These are phyloP conservation scores for Diospyros kaki DNA, from an alignment of 148 eudicot genomes.

Conservation along the genomic window DNA sequence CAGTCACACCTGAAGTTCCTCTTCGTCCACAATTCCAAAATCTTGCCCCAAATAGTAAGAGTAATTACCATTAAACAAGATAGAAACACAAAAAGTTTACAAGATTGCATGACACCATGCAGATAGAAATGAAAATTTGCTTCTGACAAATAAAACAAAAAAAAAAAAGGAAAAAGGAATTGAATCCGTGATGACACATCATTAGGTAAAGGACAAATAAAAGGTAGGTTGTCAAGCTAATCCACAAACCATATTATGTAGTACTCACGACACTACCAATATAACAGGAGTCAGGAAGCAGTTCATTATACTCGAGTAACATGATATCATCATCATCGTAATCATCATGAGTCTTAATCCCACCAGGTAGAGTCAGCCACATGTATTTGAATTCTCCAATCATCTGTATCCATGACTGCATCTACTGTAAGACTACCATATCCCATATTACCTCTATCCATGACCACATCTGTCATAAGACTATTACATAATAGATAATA, in stretches of 20 bases:
- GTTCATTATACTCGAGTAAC: too few relatives aligned
- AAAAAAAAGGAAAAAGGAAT: not conserved
- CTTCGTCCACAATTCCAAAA: constrained; percentile 96
- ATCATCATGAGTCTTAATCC: too few relatives aligned
- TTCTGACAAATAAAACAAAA: not conserved
- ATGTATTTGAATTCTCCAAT: too few relatives aligned
- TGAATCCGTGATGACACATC: not conserved
- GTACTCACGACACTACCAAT: not conserved
- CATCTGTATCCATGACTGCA: too few relatives aligned
- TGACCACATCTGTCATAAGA: too few relatives aligned
- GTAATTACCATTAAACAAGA: not conserved
- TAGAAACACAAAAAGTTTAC: not conserved
- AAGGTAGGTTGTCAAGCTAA: constrained; percentile 3
- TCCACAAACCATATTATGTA: not conserved
- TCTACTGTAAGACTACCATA: too few relatives aligned
- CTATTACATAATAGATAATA: too few relatives aligned
- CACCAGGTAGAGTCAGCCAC: too few relatives aligned
- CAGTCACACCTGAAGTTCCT: constrained; percentile 96
- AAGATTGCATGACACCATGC: not conserved
- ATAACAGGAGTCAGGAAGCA: not conserved
- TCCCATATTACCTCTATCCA: too few relatives aligned
- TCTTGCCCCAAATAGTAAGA: constrained; percentile 34
- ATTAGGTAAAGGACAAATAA: not conserved
- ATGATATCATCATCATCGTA: too few relatives aligned
- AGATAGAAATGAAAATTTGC: not conserved